These are phyloP conservation scores for Mycena polygramma DNA, from an alignment of 768 basidiomycete genomes.

Conservation along the genomic window DNA sequence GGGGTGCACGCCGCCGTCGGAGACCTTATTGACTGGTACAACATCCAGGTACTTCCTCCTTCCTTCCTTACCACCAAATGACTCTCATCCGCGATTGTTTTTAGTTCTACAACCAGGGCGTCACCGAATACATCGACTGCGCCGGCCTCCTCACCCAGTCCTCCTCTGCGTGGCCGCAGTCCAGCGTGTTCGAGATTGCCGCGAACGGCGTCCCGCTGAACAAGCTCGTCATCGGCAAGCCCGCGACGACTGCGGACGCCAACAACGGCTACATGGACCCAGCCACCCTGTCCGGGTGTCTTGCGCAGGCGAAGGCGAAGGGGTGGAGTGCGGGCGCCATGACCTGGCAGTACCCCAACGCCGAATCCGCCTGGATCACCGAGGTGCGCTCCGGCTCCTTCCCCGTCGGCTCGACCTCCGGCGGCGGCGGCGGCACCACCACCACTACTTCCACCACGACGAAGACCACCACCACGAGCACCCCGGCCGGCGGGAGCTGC, in stretches of 20 bases:
- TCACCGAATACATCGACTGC: conserved; percentile 74
- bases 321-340: conserved; percentile 74
- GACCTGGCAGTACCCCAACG: conserved; percentile 55
- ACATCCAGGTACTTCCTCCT: conserved; percentile 59
- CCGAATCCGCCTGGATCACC: conserved; percentile 55
- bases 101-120: conserved; percentile 67
- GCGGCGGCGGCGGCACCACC: not conserved
- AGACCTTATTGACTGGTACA: conserved; percentile 74
- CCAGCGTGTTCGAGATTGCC: conserved; percentile 71
- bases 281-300: conserved; percentile 67
- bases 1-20: conserved; percentile 59
- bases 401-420: conserved; percentile 15
- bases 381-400: conserved; percentile 45
- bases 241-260: conserved; percentile 64
- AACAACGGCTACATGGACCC: conserved; percentile 73
- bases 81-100: conserved; percentile 11
- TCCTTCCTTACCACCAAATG: conserved; percentile 4
- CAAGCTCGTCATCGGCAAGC: conserved; percentile 85
- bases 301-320: conserved; percentile 66
- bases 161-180: conserved; percentile 70
- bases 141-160: conserved; percentile 67
- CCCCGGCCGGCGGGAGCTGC: conserved; percentile 26
- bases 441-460: conserved; percentile 22
- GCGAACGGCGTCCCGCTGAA: conserved; percentile 66
- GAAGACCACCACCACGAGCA: conserved; percentile 5